These are phyloP conservation scores for Exophiala bonariae DNA, from an alignment of 2,329 filamentous ascomycete genomes.

Conservation along the genomic window DNA sequence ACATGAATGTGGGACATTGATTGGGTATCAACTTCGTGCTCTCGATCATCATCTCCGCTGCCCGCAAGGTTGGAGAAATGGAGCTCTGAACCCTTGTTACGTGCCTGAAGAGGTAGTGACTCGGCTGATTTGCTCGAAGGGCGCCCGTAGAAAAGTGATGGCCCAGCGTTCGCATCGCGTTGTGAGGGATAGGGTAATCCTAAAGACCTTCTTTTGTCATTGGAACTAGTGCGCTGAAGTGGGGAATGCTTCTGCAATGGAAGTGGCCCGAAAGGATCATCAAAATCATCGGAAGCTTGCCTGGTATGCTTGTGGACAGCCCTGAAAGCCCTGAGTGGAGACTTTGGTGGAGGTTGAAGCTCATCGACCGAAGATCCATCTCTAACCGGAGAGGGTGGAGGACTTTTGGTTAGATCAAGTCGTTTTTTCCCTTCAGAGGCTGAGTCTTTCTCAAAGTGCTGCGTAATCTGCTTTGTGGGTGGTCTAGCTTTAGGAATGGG, in stretches of 20 bases:
- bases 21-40: background rate
- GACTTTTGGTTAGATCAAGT: constrained; percentile 3
- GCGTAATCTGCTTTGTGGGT: background rate
- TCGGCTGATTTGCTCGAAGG: background rate
- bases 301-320: constrained; percentile 1
- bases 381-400: background rate
- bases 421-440: background rate
- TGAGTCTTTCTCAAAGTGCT: background rate
- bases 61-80: too few species aligned
- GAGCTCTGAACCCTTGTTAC: background rate
- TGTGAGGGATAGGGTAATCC: background rate
- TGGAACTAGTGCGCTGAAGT: background rate
- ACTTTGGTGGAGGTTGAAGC: background rate
- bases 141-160: background rate
- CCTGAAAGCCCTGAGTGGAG: background rate
- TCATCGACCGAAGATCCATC: background rate
- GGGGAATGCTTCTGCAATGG: constrained; percentile 8
- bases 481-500: background rate
- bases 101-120: background rate
- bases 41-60: background rate
- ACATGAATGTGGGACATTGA: background rate
- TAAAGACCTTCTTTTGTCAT: background rate
- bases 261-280: constrained; percentile 4
- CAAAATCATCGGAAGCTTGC: background rate
- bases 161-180: background rate